Conservation (phyloP, 2,329 filamentous ascomycete species). For the Leptosphaerulina australis region DNA sequence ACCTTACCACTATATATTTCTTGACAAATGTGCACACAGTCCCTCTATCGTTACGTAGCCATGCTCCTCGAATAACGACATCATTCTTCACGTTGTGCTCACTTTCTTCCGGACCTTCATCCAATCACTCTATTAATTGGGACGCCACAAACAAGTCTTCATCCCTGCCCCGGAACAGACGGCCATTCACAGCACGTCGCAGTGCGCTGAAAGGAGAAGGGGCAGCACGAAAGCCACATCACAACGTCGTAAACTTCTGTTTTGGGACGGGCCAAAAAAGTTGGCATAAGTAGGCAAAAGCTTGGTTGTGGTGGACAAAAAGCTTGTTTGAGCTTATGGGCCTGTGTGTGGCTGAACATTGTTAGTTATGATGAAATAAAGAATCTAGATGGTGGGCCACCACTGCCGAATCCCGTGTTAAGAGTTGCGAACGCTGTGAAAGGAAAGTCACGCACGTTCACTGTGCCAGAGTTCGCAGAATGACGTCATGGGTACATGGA, state of each 20-base stretch:
- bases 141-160: conserved; percentile 40
- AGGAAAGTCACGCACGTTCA: neutral
- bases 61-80: conserved; percentile 15
- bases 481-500: conserved; percentile 6
- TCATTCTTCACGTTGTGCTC: conserved; percentile 22
- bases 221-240: conserved; percentile 16
- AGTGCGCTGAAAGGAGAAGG: conserved; percentile 9
- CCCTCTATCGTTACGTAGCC: conserved; percentile 11
- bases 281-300: conserved; percentile 27
- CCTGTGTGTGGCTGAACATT: conserved; percentile 29
- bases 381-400: conserved; percentile 10
- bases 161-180: conserved; percentile 26
- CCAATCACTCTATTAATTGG: conserved; percentile 17
- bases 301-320: conserved; percentile 22
- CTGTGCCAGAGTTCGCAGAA: neutral
- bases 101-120: conserved; percentile 9
- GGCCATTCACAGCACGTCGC: conserved; percentile 13
- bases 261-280: conserved; percentile 13
- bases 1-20: conserved; percentile 13
- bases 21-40: neutral
- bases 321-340: conserved; percentile 26
- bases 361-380: conserved; percentile 16
- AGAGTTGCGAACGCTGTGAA: neutral
- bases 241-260: conserved; percentile 2
- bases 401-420: conserved; percentile 12